These are phyloP conservation scores for Geotrichum ghanense DNA, from an alignment of 805 yeast genomes.

Conservation along the genomic window DNA sequence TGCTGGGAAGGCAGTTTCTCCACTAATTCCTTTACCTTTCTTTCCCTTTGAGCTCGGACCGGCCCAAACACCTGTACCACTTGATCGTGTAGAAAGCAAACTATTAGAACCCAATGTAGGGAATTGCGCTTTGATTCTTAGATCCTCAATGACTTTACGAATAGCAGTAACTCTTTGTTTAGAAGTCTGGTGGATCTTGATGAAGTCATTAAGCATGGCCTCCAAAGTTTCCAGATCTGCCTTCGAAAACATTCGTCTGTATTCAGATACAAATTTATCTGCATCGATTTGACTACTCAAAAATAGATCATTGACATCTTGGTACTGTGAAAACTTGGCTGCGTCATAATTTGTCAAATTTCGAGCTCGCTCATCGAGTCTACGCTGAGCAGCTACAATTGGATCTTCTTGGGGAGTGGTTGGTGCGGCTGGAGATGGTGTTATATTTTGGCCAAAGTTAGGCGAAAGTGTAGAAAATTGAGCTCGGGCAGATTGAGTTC, in stretches of 20 bases:
- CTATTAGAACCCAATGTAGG: neutral
- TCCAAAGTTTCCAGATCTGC: constrained; percentile 16
- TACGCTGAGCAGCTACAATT: constrained; percentile 38
- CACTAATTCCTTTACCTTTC: neutral
- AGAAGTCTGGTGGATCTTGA: constrained; percentile 4
- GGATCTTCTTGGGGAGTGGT: constrained; percentile 18
- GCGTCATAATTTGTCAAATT: constrained; percentile 54
- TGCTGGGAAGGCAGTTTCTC: neutral
- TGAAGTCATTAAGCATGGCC: constrained; percentile 10
- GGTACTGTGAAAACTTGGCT: constrained; percentile 37
- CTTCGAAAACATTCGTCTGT: constrained; percentile 36
- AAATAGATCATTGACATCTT: constrained; percentile 36
- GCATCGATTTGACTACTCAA: constrained; percentile 37
- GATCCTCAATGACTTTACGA: constrained; percentile 5
- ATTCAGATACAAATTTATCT: constrained; percentile 34
- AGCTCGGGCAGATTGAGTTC: neutral
- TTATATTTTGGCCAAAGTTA: neutral
- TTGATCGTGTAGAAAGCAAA: neutral
- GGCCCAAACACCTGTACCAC: neutral
- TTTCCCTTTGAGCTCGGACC: neutral
- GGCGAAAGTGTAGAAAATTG: neutral
- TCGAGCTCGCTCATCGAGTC: constrained; percentile 78
- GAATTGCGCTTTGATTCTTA: constrained; percentile 1
- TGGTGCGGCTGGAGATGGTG: neutral
- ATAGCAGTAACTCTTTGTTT: constrained; percentile 6